A percentile compares a stretch with the other conserved stretches of the same genome.
Evolutionary conservation across 768 basidiomycete genomes (phyloP).

Genomic region (Gloeopeniophorella convolvens): DNA sequence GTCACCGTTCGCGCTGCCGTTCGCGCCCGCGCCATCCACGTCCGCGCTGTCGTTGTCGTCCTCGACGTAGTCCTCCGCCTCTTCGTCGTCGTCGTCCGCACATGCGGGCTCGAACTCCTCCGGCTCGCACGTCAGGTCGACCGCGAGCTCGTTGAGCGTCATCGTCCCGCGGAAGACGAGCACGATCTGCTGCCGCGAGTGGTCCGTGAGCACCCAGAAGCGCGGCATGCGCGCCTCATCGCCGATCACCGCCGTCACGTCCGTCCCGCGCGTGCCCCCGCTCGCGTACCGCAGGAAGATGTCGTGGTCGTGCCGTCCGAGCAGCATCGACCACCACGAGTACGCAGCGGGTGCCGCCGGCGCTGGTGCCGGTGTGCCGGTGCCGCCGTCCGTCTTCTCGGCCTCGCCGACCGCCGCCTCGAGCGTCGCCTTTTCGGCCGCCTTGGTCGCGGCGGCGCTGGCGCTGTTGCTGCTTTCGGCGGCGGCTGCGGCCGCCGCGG

Average conservation of each 20-base stretch:
- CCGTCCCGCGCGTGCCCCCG: slow-evolving; percentile 14
- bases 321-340: slow-evolving; percentile 80
- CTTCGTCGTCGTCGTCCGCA: slow-evolving; percentile 21
- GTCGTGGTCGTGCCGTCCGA: slow-evolving; percentile 77
- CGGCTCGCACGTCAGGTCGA: slow-evolving; percentile 77
- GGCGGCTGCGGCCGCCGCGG: slow-evolving; percentile 26
- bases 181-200: slow-evolving; percentile 65
- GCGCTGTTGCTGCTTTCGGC: slow-evolving; percentile 31
- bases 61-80: not conserved
- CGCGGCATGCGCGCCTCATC: slow-evolving; percentile 69
- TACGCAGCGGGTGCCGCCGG: slow-evolving; percentile 30
- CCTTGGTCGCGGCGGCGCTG: slow-evolving; percentile 21
- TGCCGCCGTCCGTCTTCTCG: slow-evolving; percentile 34
- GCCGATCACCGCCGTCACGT: slow-evolving; percentile 47
- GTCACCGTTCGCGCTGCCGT: not conserved
- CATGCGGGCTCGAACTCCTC: slow-evolving; percentile 46
- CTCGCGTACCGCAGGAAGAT: slow-evolving; percentile 64
- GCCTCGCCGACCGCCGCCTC: slow-evolving; percentile 64
- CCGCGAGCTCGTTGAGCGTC: slow-evolving; percentile 82
- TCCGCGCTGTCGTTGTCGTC: slow-evolving; percentile 25
- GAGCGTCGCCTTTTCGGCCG: slow-evolving; percentile 54
- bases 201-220: slow-evolving; percentile 84
- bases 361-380: not conserved
- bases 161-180: slow-evolving; percentile 65
- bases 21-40: not conserved